Conservation (phyloP, 176 grass and related monocot species). For the Aegilops tauschii region DNA sequence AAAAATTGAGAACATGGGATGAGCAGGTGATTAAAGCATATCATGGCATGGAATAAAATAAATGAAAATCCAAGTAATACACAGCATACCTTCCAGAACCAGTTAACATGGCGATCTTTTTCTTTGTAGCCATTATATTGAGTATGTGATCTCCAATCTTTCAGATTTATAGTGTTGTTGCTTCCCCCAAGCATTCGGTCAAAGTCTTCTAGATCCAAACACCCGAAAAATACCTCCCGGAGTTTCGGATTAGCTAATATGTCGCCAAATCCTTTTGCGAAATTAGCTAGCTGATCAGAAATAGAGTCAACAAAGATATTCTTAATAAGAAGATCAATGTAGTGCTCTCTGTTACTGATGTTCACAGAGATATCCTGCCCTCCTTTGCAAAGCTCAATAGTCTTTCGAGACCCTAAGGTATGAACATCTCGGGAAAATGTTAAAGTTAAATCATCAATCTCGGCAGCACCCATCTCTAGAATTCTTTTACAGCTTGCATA, state of each 20-base stretch:
- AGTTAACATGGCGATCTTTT: conserved; percentile 68
- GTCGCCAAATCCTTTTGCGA: conserved; percentile 79
- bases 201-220: conserved; percentile 86
- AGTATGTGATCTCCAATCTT: conserved; percentile 95
- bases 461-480: conserved; percentile 79
- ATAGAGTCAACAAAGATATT: conserved; percentile 82
- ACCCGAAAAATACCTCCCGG: conserved; percentile 72
- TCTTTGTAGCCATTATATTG: conserved; percentile 93
- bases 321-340: conserved; percentile 88
- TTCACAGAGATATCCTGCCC: conserved; percentile 86
- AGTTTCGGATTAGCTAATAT: conserved; percentile 57
- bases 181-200: conserved; percentile 81
- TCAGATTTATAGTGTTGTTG: conserved; percentile 55
- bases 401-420: conserved; percentile 63
- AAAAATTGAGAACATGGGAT: conserved; percentile 3
- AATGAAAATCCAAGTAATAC: conserved; percentile 10
- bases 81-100: conserved; percentile 92
- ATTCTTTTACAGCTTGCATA: conserved; percentile 88
- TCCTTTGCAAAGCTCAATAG: conserved; percentile 74
- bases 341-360: conserved; percentile 71
- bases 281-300: conserved; percentile 67
- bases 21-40: conserved; percentile 7
- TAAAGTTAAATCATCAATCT: conserved; percentile 77
- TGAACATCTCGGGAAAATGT: conserved; percentile 83
- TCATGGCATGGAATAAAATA: background rate